Conservation (phyloP, 1,284 basidiomycete genomes). For the Lignosus rhinocerotis region DNA sequence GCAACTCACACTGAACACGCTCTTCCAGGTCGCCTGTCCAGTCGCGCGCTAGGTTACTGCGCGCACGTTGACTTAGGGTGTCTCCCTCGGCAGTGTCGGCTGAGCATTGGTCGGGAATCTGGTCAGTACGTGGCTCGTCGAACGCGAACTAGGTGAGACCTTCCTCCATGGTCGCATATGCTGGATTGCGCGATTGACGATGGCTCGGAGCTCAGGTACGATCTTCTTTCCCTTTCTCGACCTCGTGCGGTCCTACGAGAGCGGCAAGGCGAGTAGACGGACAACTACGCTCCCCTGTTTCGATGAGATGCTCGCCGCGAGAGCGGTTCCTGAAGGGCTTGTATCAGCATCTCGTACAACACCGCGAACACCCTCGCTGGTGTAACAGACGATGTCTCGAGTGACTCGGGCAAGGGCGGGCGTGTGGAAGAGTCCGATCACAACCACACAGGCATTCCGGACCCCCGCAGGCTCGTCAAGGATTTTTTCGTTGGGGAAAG, state of each 20-base stretch:
- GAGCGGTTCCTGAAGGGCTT: background rate
- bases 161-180: constrained; percentile 40
- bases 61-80: no score
- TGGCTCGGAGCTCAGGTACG: constrained; percentile 22
- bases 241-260: constrained; percentile 23
- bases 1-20: no score
- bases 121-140: no score
- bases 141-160: constrained; percentile 28
- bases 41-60: no score
- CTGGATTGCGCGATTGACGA: background rate
- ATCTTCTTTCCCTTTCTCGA: constrained; percentile 34
- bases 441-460: constrained; percentile 16
- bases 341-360: constrained; percentile 7
- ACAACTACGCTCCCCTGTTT: constrained; percentile 28
- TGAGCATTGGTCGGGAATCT: no score
- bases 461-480: constrained; percentile 18
- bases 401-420: background rate
- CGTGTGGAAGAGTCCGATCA: no score
- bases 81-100: no score
- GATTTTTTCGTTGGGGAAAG: constrained; percentile 18
- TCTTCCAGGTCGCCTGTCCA: no score
- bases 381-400: background rate
- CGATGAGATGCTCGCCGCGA: constrained; percentile 3
- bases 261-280: constrained; percentile 8
- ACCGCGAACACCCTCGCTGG: background rate